phyloP scores from a whole-genome alignment of 495 filamentous ascomycete genomes.

The Bacidia rubella region DNA sequence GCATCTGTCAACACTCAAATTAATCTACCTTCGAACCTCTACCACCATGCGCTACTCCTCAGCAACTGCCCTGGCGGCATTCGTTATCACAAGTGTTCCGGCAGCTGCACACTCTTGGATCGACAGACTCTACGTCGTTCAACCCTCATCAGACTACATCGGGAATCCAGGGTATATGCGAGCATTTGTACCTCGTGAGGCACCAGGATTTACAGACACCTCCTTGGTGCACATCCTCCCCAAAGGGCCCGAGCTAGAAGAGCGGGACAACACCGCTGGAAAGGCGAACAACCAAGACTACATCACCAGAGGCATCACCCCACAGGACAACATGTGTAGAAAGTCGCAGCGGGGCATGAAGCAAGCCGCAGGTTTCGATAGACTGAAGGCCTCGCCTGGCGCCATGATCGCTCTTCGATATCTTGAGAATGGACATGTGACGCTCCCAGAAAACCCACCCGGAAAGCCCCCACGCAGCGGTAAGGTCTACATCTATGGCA shows the following conservation, averaged over 20 bases:
- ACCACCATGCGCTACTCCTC: constrained; percentile 8
- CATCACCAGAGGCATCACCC: constrained; percentile 25
- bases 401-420: constrained; percentile 60
- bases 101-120: constrained; percentile 62
- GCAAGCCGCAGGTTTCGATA: constrained; percentile 42
- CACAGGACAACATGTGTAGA: constrained; percentile 39
- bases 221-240: constrained; percentile 38
- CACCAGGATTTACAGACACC: constrained; percentile 35
- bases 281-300: not conserved
- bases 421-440: constrained; percentile 82
- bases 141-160: constrained; percentile 51
- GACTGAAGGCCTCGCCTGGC: constrained; percentile 53
- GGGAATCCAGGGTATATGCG: constrained; percentile 56
- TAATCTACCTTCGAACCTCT: no score
- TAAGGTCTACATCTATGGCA: constrained; percentile 72
- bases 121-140: constrained; percentile 55
- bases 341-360: constrained; percentile 35
- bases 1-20: no score
- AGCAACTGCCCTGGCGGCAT: constrained; percentile 15
- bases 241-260: constrained; percentile 6
- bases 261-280: constrained; percentile 18
- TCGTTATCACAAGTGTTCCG: constrained; percentile 26
- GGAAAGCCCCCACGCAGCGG: constrained; percentile 58
- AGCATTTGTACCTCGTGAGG: constrained; percentile 39
- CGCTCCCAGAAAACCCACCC: constrained; percentile 40